These are phyloP conservation scores for Colletotrichum trifolii DNA, from an alignment of 2,329 filamentous ascomycete genomes.

Conservation along the genomic window DNA sequence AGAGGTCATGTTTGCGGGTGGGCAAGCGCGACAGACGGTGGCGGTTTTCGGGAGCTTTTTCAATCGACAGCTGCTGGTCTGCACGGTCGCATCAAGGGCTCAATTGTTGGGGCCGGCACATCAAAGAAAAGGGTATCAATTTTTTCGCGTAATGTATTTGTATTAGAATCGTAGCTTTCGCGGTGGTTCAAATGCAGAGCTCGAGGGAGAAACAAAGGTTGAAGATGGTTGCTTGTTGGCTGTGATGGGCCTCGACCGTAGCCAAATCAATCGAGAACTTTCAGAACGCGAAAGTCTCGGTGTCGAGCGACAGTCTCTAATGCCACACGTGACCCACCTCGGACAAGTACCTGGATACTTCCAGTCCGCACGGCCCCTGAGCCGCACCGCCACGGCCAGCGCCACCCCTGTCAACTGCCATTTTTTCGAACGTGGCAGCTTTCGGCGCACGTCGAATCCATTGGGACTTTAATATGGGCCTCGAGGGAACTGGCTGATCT, in stretches of 20 bases:
- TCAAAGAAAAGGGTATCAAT: conserved; percentile 21
- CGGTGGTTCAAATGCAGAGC: neutral
- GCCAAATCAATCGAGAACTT: neutral
- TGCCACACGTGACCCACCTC: conserved; percentile 31
- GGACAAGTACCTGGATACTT: neutral
- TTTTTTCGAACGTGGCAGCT: conserved; percentile 66
- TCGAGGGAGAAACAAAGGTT: no score
- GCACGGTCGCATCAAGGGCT: conserved; percentile 20
- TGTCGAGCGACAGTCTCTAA: conserved; percentile 11
- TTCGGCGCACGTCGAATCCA: conserved; percentile 40
- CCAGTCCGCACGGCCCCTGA: no score
- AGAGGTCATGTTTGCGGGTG: conserved; percentile 69
- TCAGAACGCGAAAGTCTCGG: conserved; percentile 19
- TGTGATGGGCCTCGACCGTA: neutral
- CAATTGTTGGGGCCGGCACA: conserved; percentile 1
- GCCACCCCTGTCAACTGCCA: conserved; percentile 44
- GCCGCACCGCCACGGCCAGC: neutral
- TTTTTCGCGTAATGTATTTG: neutral
- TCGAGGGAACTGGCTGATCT: conserved; percentile 33
- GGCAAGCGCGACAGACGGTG: conserved; percentile 16
- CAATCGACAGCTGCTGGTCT: neutral
- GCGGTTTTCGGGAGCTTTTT: conserved; percentile 4
- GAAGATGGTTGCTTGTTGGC: neutral
- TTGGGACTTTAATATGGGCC: conserved; percentile 36
- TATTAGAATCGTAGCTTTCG: conserved; percentile 1